Percentiles rank a stretch among this genome's conserved stretches.
Evolutionary conservation across 306 rosid species (phyloP).

Genomic region (Trichosanthes truncata): DNA sequence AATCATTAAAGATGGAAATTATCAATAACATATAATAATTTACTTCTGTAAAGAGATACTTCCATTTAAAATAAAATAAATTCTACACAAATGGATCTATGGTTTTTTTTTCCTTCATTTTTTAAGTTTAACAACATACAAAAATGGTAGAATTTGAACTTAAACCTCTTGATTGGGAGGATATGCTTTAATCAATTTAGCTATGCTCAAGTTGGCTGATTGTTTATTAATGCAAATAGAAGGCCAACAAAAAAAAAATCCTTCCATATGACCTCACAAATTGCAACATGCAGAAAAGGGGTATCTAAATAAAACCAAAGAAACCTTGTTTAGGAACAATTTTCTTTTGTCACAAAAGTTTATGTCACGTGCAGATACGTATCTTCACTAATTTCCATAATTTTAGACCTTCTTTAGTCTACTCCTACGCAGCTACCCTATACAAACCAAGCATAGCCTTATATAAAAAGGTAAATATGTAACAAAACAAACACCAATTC

Average conservation of each 20-base stretch:
- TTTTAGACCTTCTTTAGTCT: not conserved
- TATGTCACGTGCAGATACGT: not conserved
- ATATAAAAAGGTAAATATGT: not conserved
- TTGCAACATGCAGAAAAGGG: not conserved
- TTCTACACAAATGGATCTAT: too few species aligned
- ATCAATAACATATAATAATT: not conserved
- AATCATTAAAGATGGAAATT: not conserved
- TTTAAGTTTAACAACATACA: too few species aligned
- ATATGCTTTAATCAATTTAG: too few species aligned
- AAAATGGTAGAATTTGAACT: too few species aligned
- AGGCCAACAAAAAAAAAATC: not conserved
- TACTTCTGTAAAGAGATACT: not conserved
- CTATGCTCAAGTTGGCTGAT: too few species aligned
- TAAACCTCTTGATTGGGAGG: too few species aligned
- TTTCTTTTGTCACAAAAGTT: not conserved
- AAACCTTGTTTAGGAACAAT: not conserved
- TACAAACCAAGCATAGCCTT: not conserved
- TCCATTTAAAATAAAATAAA: too few species aligned
- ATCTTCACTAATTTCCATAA: not conserved
- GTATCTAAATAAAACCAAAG: not conserved
- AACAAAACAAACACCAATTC: not conserved
- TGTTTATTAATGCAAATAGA: not conserved
- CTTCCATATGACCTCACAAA: not conserved
- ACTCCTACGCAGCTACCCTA: not conserved
- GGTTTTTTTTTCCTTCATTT: too few species aligned